Evolutionary conservation across 1,284 basidiomycete genomes (phyloP).

Genomic region (Neonothopanus nambi): DNA sequence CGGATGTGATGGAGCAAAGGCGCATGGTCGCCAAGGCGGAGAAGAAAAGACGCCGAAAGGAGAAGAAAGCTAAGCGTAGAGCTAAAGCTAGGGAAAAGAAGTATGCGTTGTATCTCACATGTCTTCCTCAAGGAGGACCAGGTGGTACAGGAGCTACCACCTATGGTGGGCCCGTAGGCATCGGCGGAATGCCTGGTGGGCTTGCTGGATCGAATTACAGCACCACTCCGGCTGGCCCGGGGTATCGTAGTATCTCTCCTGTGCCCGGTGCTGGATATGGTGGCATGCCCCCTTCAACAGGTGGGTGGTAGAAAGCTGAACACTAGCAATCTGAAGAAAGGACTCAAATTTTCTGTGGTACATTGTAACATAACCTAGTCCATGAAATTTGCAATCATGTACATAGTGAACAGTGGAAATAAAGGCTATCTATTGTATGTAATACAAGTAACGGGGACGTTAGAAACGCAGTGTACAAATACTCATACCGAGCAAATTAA

Average conservation of each 20-base stretch:
- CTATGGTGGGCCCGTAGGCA: too few species aligned
- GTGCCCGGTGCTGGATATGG: constrained; percentile 2
- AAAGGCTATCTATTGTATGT: background rate
- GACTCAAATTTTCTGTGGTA: too few species aligned
- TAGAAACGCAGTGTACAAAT: too few species aligned
- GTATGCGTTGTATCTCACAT: constrained; percentile 64
- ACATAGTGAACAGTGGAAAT: background rate
- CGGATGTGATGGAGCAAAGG: constrained; percentile 47
- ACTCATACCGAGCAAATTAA: background rate
- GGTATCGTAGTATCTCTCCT: background rate
- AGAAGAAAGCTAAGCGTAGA: constrained; percentile 60
- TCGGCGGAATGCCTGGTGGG: too few species aligned
- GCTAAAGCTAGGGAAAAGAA: constrained; percentile 58
- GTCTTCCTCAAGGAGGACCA: constrained; percentile 36
- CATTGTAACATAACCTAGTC: too few species aligned
- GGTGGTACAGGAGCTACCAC: constrained; percentile 4
- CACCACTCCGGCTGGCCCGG: too few species aligned
- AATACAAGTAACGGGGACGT: too few species aligned
- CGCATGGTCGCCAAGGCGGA: constrained; percentile 55
- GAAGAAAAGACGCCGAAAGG: constrained; percentile 58
- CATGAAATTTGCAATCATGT: background rate
- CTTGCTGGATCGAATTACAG: too few species aligned
- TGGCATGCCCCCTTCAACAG: background rate
- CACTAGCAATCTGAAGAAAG: too few species aligned
- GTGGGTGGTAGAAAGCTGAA: too few species aligned